These are phyloP conservation scores for Paramecium biaurelia DNA, from an alignment of 73 alveolate species.

Conservation along the genomic window DNA sequence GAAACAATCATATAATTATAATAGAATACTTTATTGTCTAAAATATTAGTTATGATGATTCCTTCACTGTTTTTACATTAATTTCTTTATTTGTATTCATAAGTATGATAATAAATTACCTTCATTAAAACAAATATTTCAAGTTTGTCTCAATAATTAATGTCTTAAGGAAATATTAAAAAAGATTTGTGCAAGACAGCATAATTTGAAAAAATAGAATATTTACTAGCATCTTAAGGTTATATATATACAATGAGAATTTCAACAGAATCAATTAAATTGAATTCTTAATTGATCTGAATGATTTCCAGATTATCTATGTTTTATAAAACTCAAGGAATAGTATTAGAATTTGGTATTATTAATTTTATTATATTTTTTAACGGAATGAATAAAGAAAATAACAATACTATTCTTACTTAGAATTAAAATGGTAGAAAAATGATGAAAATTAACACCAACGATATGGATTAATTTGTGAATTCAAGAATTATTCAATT, in stretches of 20 bases:
- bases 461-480: slow-evolving; percentile 2
- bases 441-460: background rate
- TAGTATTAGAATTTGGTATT: background rate
- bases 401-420: background rate
- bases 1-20: background rate
- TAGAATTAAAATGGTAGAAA: background rate
- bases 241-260: background rate
- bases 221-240: background rate
- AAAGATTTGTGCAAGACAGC: background rate
- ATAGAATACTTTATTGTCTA: background rate
- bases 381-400: slow-evolving; percentile 51
- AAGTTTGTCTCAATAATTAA: background rate
- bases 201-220: background rate
- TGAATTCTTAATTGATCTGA: background rate
- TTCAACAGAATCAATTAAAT: background rate
- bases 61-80: background rate
- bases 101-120: background rate
- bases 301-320: background rate
- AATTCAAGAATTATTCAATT: slow-evolving; percentile 1
- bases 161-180: background rate
- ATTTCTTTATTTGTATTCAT: background rate
- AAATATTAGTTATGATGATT: background rate
- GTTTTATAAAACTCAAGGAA: background rate
- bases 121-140: background rate
- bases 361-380: background rate